phyloP scores from a whole-genome alignment of 768 basidiomycete species.

The Rossbeevera mucosa region DNA sequence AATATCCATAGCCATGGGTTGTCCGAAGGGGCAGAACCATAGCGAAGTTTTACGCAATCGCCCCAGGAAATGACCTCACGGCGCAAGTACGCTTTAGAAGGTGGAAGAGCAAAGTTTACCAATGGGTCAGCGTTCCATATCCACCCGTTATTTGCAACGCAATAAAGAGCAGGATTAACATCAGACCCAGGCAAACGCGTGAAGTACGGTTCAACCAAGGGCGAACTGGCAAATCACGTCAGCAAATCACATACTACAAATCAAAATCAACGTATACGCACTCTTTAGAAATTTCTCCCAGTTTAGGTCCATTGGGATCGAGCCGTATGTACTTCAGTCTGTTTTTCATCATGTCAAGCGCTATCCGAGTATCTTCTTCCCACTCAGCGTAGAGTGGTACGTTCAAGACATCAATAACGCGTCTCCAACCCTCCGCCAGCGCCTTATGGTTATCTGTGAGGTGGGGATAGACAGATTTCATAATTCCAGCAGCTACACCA shows the following conservation, averaged over 20 bases:
- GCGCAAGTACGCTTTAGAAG: slow-evolving; percentile 91
- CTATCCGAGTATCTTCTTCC: slow-evolving; percentile 74
- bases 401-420: slow-evolving; percentile 82
- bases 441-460: slow-evolving; percentile 43
- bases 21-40: slow-evolving; percentile 70
- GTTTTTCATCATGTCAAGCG: slow-evolving; percentile 69
- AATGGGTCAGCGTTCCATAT: slow-evolving; percentile 96
- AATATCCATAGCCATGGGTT: slow-evolving; percentile 95
- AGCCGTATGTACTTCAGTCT: slow-evolving; percentile 77
- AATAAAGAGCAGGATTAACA: slow-evolving; percentile 52
- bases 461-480: slow-evolving; percentile 61
- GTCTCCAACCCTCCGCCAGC: slow-evolving; percentile 68
- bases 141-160: slow-evolving; percentile 98
- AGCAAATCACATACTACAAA: slow-evolving; percentile 3
- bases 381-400: slow-evolving; percentile 84
- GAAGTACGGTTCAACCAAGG: slow-evolving; percentile 90
- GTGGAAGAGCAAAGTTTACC: slow-evolving; percentile 86
- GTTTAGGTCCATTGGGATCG: slow-evolving; percentile 76
- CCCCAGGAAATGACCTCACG: slow-evolving; percentile 97
- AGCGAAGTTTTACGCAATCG: slow-evolving; percentile 97
- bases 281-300: slow-evolving; percentile 74
- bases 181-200: slow-evolving; percentile 70
- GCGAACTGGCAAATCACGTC: slow-evolving; percentile 47
- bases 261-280: slow-evolving; percentile 39
- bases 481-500: slow-evolving; percentile 64